Percentiles rank a stretch among this genome's conserved stretches.
Evolutionary conservation across 2,329 filamentous ascomycete species (phyloP).

Genomic region (Fusarium lyarnte): DNA sequence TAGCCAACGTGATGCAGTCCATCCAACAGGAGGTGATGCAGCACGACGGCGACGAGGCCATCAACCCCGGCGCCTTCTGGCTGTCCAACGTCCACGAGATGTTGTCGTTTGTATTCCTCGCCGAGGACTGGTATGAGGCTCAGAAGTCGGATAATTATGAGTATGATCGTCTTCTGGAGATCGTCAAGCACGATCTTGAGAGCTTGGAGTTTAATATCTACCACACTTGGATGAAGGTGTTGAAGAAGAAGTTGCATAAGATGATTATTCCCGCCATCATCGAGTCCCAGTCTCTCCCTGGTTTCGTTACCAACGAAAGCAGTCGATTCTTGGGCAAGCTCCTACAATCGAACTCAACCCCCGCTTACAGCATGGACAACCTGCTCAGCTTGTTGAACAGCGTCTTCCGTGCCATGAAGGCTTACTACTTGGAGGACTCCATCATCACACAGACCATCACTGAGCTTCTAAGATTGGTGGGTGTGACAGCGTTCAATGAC

Average conservation of each 20-base stretch:
- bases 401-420: constrained; percentile 98
- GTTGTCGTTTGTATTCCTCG: constrained; percentile 98
- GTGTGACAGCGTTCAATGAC: constrained; percentile 98
- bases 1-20: constrained; percentile 99
- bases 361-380: constrained; percentile 99
- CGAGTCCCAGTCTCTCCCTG: constrained; percentile 96
- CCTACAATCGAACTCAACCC: constrained; percentile 85
- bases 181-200: constrained; percentile 98
- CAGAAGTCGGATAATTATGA: constrained; percentile 99
- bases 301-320: constrained; percentile 98
- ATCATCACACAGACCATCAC: constrained; percentile 97
- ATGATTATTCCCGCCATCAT: constrained; percentile 99
- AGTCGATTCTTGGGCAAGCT: constrained; percentile 98
- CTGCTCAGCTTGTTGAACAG: constrained; percentile 94
- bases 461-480: constrained; percentile 90
- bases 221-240: constrained; percentile 99
- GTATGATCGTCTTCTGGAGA: constrained; percentile 95
- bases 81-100: constrained; percentile 99
- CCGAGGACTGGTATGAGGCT: constrained; percentile 99
- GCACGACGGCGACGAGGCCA: constrained; percentile 94
- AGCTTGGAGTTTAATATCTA: constrained; percentile 99
- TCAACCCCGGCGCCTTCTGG: constrained; percentile 99
- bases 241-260: constrained; percentile 99
- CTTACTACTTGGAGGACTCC: constrained; percentile 94
- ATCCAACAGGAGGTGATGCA: constrained; percentile 99